Evolutionary conservation across 306 rosid genomes (phyloP).

Genomic region (Lathyrus aphaca): DNA sequence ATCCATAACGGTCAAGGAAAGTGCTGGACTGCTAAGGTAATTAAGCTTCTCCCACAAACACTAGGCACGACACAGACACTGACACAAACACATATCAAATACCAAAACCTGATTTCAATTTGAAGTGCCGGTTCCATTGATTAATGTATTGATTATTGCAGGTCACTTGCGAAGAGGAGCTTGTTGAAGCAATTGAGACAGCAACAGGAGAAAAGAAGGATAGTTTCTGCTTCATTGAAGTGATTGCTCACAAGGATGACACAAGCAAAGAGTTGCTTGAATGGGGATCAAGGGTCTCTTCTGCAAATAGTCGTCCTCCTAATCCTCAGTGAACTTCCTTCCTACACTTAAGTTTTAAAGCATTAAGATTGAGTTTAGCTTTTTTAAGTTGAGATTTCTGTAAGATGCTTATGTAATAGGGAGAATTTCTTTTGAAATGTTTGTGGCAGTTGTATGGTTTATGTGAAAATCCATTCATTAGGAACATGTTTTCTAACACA

Average conservation of each 20-base stretch:
- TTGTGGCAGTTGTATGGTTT: background rate
- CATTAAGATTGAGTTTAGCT: slow-evolving; percentile 3
- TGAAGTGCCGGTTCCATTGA: background rate
- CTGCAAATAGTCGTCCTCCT: slow-evolving; percentile 47
- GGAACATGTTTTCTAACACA: too few species aligned
- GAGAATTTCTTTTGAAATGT: background rate
- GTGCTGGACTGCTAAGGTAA: slow-evolving; percentile 79
- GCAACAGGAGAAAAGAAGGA: slow-evolving; percentile 58
- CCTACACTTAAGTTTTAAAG: background rate
- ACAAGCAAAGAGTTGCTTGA: slow-evolving; percentile 72
- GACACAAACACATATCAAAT: background rate
- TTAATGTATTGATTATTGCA: slow-evolving; percentile 15
- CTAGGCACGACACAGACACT: background rate
- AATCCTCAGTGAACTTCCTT: slow-evolving; percentile 46
- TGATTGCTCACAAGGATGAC: slow-evolving; percentile 64
- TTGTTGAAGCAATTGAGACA: slow-evolving; percentile 50
- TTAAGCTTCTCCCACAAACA: background rate
- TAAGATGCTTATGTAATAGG: slow-evolving; percentile 15
- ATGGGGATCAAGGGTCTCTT: slow-evolving; percentile 64
- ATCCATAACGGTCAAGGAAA: slow-evolving; percentile 72
- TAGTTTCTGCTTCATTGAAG: slow-evolving; percentile 64
- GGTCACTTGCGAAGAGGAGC: slow-evolving; percentile 69
- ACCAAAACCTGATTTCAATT: background rate
- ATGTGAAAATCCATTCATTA: background rate
- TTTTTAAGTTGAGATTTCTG: slow-evolving; percentile 23